phyloP scores from a whole-genome alignment of 108 stramenopile genomes.

The Ochromonas danica region DNA sequence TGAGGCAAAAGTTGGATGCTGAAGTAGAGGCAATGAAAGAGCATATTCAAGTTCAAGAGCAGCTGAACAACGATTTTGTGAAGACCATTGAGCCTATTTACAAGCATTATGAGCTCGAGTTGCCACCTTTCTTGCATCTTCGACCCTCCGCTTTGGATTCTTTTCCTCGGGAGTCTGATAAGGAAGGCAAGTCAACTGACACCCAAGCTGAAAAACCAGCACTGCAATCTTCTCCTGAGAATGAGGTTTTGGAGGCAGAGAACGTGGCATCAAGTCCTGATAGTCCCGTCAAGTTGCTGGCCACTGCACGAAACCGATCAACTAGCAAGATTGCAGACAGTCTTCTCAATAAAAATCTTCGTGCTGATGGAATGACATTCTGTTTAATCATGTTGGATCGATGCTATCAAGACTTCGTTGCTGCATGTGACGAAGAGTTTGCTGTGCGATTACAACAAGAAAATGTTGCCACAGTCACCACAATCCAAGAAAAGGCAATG shows the following conservation, averaged over 20 bases:
- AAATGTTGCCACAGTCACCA: background rate
- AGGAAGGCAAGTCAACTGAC: too few species aligned
- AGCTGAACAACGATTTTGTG: background rate
- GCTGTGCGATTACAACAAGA: background rate
- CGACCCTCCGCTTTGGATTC: too few species aligned
- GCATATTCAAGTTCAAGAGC: background rate
- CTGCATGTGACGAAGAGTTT: background rate
- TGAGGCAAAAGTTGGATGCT: background rate
- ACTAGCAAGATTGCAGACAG: too few species aligned
- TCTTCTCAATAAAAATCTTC: too few species aligned
- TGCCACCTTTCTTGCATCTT: too few species aligned
- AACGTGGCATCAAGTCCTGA: too few species aligned
- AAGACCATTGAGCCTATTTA: slow-evolving; percentile 7
- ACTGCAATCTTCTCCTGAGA: too few species aligned
- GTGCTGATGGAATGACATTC: slow-evolving; percentile 16
- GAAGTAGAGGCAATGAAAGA: background rate
- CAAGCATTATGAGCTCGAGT: background rate
- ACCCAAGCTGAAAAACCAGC: too few species aligned
- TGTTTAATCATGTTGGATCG: slow-evolving; percentile 8
- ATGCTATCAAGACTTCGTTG: background rate
- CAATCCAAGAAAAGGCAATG: background rate
- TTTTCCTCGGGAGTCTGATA: too few species aligned
- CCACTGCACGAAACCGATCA: too few species aligned
- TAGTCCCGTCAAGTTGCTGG: too few species aligned
- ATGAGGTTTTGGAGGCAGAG: too few species aligned